Conservation (phyloP, 176 grass and related monocot species). For the Pontederia paniculata region DNA sequence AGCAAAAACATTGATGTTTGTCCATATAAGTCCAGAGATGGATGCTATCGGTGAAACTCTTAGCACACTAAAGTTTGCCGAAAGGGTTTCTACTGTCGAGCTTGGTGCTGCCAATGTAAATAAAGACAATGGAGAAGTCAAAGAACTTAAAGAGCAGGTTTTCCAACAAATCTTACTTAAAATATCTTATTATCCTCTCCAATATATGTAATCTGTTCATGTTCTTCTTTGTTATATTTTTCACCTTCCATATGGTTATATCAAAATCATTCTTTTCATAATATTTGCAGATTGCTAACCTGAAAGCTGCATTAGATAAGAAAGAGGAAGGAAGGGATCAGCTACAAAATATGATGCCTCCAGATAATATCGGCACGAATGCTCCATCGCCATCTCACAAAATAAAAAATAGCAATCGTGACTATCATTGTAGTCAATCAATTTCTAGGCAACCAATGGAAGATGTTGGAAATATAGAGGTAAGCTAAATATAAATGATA, state of each 20-base stretch:
- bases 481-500: constrained; percentile 14
- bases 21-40: constrained; percentile 73
- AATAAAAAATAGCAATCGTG: background rate
- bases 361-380: constrained; percentile 38
- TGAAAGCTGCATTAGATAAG: constrained; percentile 59
- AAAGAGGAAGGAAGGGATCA: constrained; percentile 49
- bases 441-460: constrained; percentile 79
- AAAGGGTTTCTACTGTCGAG: constrained; percentile 75
- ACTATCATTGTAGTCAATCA: background rate
- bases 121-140: constrained; percentile 68
- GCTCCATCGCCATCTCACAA: constrained; percentile 25
- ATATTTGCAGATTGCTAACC: constrained; percentile 42
- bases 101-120: constrained; percentile 53
- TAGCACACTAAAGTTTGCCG: constrained; percentile 88
- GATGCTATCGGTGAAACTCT: constrained; percentile 52
- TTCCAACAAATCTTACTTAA: constrained; percentile 13
- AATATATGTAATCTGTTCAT: background rate
- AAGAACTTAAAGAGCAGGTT: constrained; percentile 80
- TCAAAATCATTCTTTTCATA: background rate
- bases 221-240: background rate
- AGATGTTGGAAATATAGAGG: constrained; percentile 81
- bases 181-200: background rate
- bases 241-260: background rate
- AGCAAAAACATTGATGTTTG: constrained; percentile 94
- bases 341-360: constrained; percentile 31